phyloP scores from a whole-genome alignment of 2,329 filamentous ascomycete genomes.

The Fusarium penzigii region DNA sequence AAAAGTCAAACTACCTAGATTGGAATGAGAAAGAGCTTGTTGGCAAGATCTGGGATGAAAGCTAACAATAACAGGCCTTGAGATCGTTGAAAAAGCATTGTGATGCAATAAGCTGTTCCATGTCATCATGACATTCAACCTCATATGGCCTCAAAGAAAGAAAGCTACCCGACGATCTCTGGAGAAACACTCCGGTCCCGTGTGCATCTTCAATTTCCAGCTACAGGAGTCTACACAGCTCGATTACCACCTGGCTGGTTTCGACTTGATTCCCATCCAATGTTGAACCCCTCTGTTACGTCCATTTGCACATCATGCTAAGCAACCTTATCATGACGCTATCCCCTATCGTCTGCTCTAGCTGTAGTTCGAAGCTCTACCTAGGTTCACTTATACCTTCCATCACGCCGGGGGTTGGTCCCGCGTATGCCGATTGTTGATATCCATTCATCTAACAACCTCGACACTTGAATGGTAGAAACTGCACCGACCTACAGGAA shows the following conservation, averaged over 20 bases:
- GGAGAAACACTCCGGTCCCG: background rate
- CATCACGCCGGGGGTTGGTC: background rate
- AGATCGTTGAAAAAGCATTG: background rate
- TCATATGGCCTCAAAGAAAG: background rate
- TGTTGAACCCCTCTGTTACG: conserved; percentile 5
- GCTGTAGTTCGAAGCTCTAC: conserved; percentile 6
- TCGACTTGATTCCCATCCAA: no score
- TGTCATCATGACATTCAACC: background rate
- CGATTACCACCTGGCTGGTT: background rate
- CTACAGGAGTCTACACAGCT: background rate
- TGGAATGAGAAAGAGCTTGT: no score
- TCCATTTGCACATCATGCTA: conserved; percentile 20
- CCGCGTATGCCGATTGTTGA: background rate
- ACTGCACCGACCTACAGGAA: background rate
- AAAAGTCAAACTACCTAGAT: no score
- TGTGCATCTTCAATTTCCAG: background rate
- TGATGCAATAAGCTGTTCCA: background rate
- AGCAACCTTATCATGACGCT: conserved; percentile 26
- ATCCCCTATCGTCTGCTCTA: conserved; percentile 9
- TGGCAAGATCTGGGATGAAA: no score
- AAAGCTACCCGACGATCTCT: background rate
- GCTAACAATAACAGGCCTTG: no score
- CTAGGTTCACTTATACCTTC: background rate
- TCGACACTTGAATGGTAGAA: no score
- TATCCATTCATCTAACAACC: no score